Conservation (phyloP, 495 filamentous ascomycete genomes). For the Massariosphaeria phaeospora region DNA sequence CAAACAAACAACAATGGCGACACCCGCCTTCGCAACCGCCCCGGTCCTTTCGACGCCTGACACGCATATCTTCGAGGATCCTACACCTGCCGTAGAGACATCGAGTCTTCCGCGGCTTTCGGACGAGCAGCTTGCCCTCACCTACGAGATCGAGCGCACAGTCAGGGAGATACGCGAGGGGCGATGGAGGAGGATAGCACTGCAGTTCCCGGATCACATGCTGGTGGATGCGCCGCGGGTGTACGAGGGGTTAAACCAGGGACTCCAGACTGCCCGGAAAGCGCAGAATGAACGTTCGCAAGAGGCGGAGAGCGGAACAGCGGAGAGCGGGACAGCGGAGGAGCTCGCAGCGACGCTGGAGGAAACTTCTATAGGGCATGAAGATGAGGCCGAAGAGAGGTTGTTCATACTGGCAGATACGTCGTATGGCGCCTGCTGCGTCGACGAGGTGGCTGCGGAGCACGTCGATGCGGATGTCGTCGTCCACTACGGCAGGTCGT, state of each 20-base stretch:
- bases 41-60: slow-evolving; percentile 88
- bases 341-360: slow-evolving; percentile 4
- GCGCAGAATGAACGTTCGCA: neutral
- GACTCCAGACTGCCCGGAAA: slow-evolving; percentile 46
- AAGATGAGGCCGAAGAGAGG: slow-evolving; percentile 43
- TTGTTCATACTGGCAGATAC: slow-evolving; percentile 92
- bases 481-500: slow-evolving; percentile 91
- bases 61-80: slow-evolving; percentile 67
- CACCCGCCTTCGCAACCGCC: slow-evolving; percentile 37
- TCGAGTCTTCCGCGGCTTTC: slow-evolving; percentile 40
- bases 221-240: slow-evolving; percentile 79
- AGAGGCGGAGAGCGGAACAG: neutral
- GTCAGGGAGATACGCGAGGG: slow-evolving; percentile 65
- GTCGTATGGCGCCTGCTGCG: slow-evolving; percentile 94
- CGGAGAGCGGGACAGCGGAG: slow-evolving; percentile 3
- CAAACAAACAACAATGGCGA: slow-evolving; percentile 17
- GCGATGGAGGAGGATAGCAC: slow-evolving; percentile 69
- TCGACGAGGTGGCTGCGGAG: slow-evolving; percentile 94
- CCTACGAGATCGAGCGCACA: slow-evolving; percentile 85
- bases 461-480: slow-evolving; percentile 87
- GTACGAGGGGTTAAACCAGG: slow-evolving; percentile 59
- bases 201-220: slow-evolving; percentile 95
- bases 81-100: slow-evolving; percentile 39
- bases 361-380: slow-evolving; percentile 2
- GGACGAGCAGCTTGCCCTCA: slow-evolving; percentile 66